These are phyloP conservation scores for Mycena leptocephala DNA, from an alignment of 768 basidiomycete genomes.

Conservation along the genomic window DNA sequence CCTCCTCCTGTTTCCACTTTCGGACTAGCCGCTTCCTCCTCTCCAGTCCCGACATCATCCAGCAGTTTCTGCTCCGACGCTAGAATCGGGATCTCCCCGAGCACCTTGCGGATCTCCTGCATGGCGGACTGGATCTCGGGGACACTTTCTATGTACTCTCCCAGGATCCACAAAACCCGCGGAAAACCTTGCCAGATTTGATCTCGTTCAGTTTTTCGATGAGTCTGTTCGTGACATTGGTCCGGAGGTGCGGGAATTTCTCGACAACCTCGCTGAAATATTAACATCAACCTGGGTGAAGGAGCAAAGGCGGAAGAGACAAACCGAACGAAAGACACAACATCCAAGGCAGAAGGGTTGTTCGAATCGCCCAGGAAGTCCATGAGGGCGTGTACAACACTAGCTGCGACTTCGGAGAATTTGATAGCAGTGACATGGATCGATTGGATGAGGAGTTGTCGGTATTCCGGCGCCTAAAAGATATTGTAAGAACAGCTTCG, in stretches of 20 bases:
- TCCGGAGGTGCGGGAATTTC: slow-evolving; percentile 92
- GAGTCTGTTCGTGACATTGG: slow-evolving; percentile 65
- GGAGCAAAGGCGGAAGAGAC: slow-evolving; percentile 12
- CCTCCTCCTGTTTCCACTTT: slow-evolving; percentile 66
- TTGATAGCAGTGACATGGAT: slow-evolving; percentile 97
- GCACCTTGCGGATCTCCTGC: slow-evolving; percentile 84
- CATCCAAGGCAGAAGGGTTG: slow-evolving; percentile 96
- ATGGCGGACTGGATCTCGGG: slow-evolving; percentile 82
- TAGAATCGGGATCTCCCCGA: slow-evolving; percentile 98
- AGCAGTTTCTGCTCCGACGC: slow-evolving; percentile 90
- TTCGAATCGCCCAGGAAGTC: slow-evolving; percentile 96
- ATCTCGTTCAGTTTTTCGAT: slow-evolving; percentile 93
- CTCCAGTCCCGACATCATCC: slow-evolving; percentile 77
- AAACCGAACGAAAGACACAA: slow-evolving; percentile 79
- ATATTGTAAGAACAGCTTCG: not conserved
- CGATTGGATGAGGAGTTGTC: slow-evolving; percentile 96
- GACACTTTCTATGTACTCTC: slow-evolving; percentile 88
- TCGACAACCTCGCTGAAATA: slow-evolving; percentile 90
- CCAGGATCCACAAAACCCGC: slow-evolving; percentile 97
- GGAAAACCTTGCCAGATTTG: slow-evolving; percentile 97
- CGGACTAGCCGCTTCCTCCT: slow-evolving; percentile 63
- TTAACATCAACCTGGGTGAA: not conserved
- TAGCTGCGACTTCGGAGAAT: slow-evolving; percentile 97
- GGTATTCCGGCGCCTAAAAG: slow-evolving; percentile 89
- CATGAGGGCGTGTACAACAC: slow-evolving; percentile 94